Evolutionary conservation across 306 rosid species (phyloP).

Genomic region (Vigna angularis): DNA sequence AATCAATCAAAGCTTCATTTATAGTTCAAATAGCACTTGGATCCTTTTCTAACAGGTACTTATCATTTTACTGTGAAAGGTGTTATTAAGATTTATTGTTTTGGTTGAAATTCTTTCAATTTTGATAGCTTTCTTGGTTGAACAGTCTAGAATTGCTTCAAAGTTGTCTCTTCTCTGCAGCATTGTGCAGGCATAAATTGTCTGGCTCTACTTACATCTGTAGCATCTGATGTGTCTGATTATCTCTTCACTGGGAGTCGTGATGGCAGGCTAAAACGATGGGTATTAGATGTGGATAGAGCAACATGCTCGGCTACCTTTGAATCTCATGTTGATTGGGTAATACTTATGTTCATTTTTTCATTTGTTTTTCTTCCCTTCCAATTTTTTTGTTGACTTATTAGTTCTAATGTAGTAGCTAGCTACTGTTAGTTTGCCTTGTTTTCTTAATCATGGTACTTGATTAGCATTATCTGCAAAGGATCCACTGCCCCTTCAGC

Average conservation of each 20-base stretch:
- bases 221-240: slow-evolving; percentile 67
- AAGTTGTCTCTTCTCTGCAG: slow-evolving; percentile 61
- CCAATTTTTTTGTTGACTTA: slow-evolving; percentile 10
- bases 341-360: slow-evolving; percentile 42
- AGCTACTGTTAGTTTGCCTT: not conserved
- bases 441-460: slow-evolving; percentile 16
- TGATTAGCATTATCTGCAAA: slow-evolving; percentile 34
- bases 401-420: not conserved
- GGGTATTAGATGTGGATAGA: slow-evolving; percentile 75
- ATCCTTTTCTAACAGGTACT: slow-evolving; percentile 17
- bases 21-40: slow-evolving; percentile 13
- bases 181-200: slow-evolving; percentile 97
- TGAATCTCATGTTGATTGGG: slow-evolving; percentile 99
- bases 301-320: slow-evolving; percentile 90
- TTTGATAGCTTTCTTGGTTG: slow-evolving; percentile 23
- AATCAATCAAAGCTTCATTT: slow-evolving; percentile 30
- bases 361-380: not conserved
- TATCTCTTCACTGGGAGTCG: slow-evolving; percentile 96
- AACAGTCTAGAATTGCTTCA: slow-evolving; percentile 15
- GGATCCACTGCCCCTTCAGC: not conserved
- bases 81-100: slow-evolving; percentile 20
- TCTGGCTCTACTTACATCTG: slow-evolving; percentile 69
- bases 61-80: slow-evolving; percentile 26
- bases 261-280: slow-evolving; percentile 94
- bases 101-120: slow-evolving; percentile 35